Percentiles rank a stretch among this genome's conserved stretches.
Evolutionary conservation across 2,329 filamentous ascomycete species (phyloP).

Genomic region (Intubia oerlemansii): DNA sequence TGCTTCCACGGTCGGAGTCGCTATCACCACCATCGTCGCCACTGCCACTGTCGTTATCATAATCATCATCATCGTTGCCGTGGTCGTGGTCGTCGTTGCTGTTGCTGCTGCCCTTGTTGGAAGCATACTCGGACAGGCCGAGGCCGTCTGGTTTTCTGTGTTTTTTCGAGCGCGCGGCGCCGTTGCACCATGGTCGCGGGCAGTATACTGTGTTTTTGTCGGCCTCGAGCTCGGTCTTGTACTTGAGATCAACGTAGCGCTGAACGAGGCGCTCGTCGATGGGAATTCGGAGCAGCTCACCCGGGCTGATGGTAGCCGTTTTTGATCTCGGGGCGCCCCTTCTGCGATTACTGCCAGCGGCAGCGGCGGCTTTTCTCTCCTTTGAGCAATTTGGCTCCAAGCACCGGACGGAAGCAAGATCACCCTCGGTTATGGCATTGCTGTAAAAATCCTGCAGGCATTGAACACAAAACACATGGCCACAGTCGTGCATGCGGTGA

Average conservation of each 20-base stretch:
- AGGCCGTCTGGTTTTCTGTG: slow-evolving; percentile 50
- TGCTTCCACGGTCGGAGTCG: too few relatives aligned
- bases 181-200: slow-evolving; percentile 80
- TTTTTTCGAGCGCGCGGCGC: slow-evolving; percentile 56
- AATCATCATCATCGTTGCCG: slow-evolving; percentile 7
- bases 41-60: not conserved
- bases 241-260: slow-evolving; percentile 74
- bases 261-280: slow-evolving; percentile 51
- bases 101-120: slow-evolving; percentile 6
- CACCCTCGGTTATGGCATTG: slow-evolving; percentile 67
- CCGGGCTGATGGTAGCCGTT: slow-evolving; percentile 47
- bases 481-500: slow-evolving; percentile 63
- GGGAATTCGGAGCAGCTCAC: slow-evolving; percentile 63
- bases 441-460: slow-evolving; percentile 85
- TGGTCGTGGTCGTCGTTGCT: slow-evolving; percentile 24
- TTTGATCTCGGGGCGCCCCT: too few relatives aligned
- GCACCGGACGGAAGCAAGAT: slow-evolving; percentile 61
- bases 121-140: slow-evolving; percentile 27
- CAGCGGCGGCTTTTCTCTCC: slow-evolving; percentile 20
- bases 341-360: slow-evolving; percentile 24
- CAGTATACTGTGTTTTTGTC: slow-evolving; percentile 89
- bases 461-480: slow-evolving; percentile 75
- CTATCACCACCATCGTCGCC: slow-evolving; percentile 6
- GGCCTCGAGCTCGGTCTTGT: slow-evolving; percentile 79
- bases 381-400: slow-evolving; percentile 60